Evolutionary conservation across 2,329 filamentous ascomycete genomes (phyloP), one percentile per base, ranked within the genome.

Genomic region (Cordyceps militaris): DNA sequence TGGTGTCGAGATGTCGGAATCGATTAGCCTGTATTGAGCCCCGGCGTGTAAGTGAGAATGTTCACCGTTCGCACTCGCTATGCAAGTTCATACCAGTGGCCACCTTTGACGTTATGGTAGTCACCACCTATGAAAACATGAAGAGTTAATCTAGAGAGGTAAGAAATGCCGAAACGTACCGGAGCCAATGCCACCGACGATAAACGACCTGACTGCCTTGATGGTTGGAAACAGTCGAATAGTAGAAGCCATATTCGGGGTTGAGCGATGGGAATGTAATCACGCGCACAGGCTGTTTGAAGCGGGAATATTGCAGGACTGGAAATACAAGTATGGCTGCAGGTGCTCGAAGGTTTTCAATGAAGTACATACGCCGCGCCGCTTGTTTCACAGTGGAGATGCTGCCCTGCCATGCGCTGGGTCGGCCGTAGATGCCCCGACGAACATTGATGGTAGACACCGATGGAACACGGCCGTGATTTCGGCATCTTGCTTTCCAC

Each of bases 1-100:
- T 7, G 92, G 92, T 1, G 91, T 97, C 1, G 92, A 91, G 69
- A 97, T 97, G 64, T 92, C 86, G 61, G 87, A 88, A 74, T 96
- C 92, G 63, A 97, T 88, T 65, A 97, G 78, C 92, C 91, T 96
- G 72, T 77, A n/a, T n/a, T n/a, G 50, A 40, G 14, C 28, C 59
- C 23, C 19, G 19, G 26, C 16, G 21, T 46, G 42, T 50, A 9
- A 59, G 42, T 21, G 36, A 47, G n/a, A 13, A 19, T 16, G 16
- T n/a, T 30, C 11, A 23, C 10, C 13, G 3, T 53, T 11, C 24
- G 42, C 32, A 42, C n/a, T 21, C 23, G 34, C 19, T 2, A 11
- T 7, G 14, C n/a, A 42, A 42, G 14, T n/a, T 52, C 76, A 63
- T 73, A 86, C 84, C 84, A 87, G 66, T 87, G 84, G 23, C 84